Conservation (phyloP, 345 rosid genomes). For the Citrus australasica region DNA sequence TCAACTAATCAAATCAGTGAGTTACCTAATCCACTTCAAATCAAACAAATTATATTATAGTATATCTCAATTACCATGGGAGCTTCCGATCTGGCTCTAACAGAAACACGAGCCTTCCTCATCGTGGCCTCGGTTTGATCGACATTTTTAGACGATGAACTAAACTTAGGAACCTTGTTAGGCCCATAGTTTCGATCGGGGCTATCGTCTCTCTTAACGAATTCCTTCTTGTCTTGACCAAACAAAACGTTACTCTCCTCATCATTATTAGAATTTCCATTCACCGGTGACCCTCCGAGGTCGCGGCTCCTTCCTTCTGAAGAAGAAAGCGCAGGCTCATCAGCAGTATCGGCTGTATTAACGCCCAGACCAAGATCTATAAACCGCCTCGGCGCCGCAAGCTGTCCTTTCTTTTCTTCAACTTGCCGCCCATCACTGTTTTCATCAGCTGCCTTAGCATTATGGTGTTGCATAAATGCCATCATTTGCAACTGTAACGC, state of each 20-base stretch:
- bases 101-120: constrained; percentile 67
- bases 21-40: not conserved
- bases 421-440: constrained; percentile 10
- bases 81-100: constrained; percentile 57
- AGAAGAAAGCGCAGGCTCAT: constrained; percentile 44
- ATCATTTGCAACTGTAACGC: constrained; percentile 44
- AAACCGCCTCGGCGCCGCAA: constrained; percentile 38
- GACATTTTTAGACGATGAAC: constrained; percentile 32
- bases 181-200: constrained; percentile 39
- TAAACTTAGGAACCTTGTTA: constrained; percentile 44
- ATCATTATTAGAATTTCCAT: not conserved
- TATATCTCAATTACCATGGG: constrained; percentile 21
- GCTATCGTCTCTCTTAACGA: constrained; percentile 32
- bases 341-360: constrained; percentile 16
- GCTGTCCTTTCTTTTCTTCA: constrained; percentile 20
- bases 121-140: constrained; percentile 72
- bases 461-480: constrained; percentile 29
- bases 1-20: not conserved
- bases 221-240: constrained; percentile 25
- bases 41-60: not conserved
- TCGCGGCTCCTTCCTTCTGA: constrained; percentile 46
- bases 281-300: constrained; percentile 37
- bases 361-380: constrained; percentile 51
- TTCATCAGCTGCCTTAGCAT: not conserved
- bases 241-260: constrained; percentile 11